These are phyloP conservation scores for Backusella liffmaniae DNA, from an alignment of 192 early-diverging fungal genomes.

Conservation along the genomic window DNA sequence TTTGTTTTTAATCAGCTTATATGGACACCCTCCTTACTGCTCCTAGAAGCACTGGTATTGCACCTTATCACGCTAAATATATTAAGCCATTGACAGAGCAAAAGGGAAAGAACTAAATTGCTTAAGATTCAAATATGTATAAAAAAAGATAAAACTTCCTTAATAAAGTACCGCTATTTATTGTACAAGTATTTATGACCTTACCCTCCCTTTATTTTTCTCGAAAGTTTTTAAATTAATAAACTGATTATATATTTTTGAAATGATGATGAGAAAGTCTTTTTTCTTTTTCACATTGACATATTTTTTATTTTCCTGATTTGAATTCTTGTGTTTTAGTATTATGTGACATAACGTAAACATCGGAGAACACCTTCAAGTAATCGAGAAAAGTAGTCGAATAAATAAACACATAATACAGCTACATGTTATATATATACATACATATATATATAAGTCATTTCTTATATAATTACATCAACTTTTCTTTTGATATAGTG, in stretches of 20 bases:
- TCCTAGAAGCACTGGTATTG: slow-evolving; percentile 37
- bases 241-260: background rate
- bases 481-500: too few relatives aligned
- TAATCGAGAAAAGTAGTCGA: too few relatives aligned
- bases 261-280: background rate
- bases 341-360: too few relatives aligned
- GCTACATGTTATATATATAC: too few relatives aligned
- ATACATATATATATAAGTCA: too few relatives aligned
- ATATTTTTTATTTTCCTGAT: background rate
- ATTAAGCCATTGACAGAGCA: slow-evolving; percentile 45
- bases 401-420: too few relatives aligned
- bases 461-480: too few relatives aligned
- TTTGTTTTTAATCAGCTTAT: slow-evolving; percentile 21
- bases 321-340: background rate
- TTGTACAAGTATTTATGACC: background rate
- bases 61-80: slow-evolving; percentile 38
- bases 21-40: slow-evolving; percentile 35
- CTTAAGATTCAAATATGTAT: background rate
- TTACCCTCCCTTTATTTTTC: background rate
- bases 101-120: background rate
- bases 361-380: too few relatives aligned
- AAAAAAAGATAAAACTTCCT: background rate
- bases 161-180: background rate
- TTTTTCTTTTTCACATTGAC: background rate
- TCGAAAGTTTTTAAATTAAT: background rate